phyloP scores from a whole-genome alignment of 2,329 filamentous ascomycete species.

The Ploettnerulaceae sp. region DNA sequence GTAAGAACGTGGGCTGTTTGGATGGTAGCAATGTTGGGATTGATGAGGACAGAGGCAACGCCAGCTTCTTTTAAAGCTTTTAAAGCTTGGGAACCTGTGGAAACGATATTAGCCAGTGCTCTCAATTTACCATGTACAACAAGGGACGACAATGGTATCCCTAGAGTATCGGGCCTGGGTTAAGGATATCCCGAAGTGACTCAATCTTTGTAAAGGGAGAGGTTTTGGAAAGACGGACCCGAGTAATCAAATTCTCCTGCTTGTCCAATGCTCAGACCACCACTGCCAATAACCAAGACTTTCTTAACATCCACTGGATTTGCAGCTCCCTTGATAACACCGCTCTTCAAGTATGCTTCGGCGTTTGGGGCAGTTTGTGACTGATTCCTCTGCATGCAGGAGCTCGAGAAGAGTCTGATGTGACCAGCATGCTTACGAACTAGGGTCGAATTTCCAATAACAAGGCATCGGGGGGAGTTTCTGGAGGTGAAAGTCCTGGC shows the following conservation, averaged over 20 bases:
- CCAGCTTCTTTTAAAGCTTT: conserved; percentile 96
- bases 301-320: conserved; percentile 90
- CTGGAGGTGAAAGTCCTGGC: conserved; percentile 30
- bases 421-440: conserved; percentile 26
- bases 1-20: conserved; percentile 95
- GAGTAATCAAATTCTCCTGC: conserved; percentile 99
- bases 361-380: conserved; percentile 71
- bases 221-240: conserved; percentile 47
- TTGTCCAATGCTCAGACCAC: conserved; percentile 93
- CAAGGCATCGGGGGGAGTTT: conserved; percentile 24
- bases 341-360: conserved; percentile 84
- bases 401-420: conserved; percentile 32
- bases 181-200: conserved; percentile 16
- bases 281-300: conserved; percentile 91
- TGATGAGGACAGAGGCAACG: conserved; percentile 86
- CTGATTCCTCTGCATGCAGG: conserved; percentile 23
- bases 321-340: conserved; percentile 70
- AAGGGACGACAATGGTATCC: background rate
- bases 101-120: conserved; percentile 20
- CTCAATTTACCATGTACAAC: background rate
- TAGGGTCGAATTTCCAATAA: conserved; percentile 21
- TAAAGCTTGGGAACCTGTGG: conserved; percentile 82
- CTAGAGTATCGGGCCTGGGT: background rate
- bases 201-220: conserved; percentile 19
- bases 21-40: conserved; percentile 97